Conservation (phyloP, 768 basidiomycete species). For the Mycena alexandri region DNA sequence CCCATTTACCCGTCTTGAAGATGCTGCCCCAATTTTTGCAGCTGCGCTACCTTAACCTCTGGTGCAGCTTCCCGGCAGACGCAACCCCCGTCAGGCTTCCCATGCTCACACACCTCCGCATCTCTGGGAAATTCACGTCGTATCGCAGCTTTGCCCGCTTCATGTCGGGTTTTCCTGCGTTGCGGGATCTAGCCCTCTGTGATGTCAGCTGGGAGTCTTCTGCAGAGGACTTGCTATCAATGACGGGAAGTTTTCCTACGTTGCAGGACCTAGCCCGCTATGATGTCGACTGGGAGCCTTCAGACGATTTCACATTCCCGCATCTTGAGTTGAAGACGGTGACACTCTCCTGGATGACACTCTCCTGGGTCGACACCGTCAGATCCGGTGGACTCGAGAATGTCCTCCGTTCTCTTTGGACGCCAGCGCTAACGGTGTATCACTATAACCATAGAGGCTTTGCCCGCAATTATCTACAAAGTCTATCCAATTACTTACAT, state of each 20-base stretch:
- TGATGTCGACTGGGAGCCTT: too few relatives aligned
- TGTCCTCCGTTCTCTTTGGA: background rate
- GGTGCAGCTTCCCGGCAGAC: background rate
- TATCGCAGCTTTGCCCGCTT: background rate
- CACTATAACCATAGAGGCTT: too few relatives aligned
- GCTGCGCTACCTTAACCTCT: background rate
- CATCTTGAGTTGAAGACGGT: background rate
- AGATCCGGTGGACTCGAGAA: background rate
- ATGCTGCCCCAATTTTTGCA: background rate
- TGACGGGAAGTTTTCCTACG: too few relatives aligned
- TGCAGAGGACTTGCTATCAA: too few relatives aligned
- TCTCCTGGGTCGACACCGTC: too few relatives aligned
- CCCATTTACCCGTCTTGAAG: background rate
- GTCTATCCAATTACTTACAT: background rate
- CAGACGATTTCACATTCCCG: slow-evolving; percentile 3
- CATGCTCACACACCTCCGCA: background rate
- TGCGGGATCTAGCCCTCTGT: background rate
- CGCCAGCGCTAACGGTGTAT: background rate
- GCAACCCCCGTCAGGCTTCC: background rate
- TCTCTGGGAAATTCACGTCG: background rate
- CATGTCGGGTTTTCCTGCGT: slow-evolving; percentile 2
- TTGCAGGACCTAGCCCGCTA: too few relatives aligned
- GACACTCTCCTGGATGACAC: background rate
- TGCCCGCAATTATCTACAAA: background rate
- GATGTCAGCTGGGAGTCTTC: background rate